A percentile compares a stretch with the other conserved stretches of the same genome.
Evolutionary conservation across 2,329 filamentous ascomycete genomes (phyloP).

Genomic region (Coniochaeta sp.): DNA sequence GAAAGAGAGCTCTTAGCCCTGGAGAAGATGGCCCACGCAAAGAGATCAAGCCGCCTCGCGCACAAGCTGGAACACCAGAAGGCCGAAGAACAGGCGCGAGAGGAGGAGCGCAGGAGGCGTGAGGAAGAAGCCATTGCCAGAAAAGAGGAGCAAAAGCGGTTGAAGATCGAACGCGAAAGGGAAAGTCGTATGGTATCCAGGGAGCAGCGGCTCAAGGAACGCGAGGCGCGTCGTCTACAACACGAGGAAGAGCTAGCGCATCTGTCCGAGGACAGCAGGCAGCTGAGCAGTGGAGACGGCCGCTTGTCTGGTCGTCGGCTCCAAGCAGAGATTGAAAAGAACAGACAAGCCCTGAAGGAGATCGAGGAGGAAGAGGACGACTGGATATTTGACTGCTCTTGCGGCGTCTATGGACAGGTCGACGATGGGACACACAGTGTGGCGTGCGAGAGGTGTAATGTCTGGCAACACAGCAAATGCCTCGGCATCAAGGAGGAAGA

Average conservation of each 20-base stretch:
- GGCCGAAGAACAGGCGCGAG: conserved; percentile 61
- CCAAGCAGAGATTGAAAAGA: conserved; percentile 75
- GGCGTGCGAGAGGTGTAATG: conserved; percentile 85
- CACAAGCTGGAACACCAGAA: conserved; percentile 72
- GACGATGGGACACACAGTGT: conserved; percentile 93
- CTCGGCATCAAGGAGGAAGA: conserved; percentile 70
- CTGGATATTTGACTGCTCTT: conserved; percentile 94
- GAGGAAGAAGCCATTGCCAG: conserved; percentile 57
- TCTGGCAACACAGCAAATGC: conserved; percentile 96
- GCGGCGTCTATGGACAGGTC: conserved; percentile 82
- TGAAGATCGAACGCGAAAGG: conserved; percentile 61
- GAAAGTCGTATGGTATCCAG: conserved; percentile 75
- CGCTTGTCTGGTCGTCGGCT: conserved; percentile 72
- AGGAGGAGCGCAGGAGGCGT: conserved; percentile 60
- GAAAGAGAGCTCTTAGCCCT: conserved; percentile 75
- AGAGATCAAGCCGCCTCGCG: conserved; percentile 85
- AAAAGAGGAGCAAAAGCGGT: conserved; percentile 56
- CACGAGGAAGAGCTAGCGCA: conserved; percentile 78
- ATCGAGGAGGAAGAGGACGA: conserved; percentile 65
- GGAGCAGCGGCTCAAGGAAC: conserved; percentile 78
- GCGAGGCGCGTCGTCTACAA: conserved; percentile 72
- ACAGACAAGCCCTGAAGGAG: conserved; percentile 66
- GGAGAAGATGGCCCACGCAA: conserved; percentile 86
- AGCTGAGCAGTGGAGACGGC: conserved; percentile 35
- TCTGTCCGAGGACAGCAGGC: conserved; percentile 68